Conservation (phyloP, 2,329 filamentous ascomycete genomes). For the Beauveria sp. region DNA sequence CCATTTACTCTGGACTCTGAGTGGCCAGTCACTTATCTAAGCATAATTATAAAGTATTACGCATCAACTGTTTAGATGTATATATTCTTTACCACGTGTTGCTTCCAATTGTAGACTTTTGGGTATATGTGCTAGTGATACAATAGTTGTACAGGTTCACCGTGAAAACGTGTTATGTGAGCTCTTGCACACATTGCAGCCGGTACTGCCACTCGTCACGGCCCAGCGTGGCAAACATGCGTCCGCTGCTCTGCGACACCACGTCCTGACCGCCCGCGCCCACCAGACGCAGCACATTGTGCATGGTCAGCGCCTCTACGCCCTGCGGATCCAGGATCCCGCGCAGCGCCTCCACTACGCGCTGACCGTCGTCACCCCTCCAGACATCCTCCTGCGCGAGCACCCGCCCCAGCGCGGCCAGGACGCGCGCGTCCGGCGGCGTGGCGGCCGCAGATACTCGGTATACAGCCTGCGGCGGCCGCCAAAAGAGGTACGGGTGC, state of each 20-base stretch:
- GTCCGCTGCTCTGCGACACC: conserved; percentile 21
- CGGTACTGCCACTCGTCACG: conserved; percentile 27
- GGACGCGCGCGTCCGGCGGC: conserved; percentile 14
- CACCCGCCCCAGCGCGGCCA: conserved; percentile 19
- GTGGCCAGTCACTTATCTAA: neutral
- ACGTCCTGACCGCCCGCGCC: conserved; percentile 23
- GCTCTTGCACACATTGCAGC: conserved; percentile 7
- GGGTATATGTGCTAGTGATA: conserved; percentile 1
- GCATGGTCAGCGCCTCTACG: conserved; percentile 16
- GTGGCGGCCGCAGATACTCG: conserved; percentile 18
- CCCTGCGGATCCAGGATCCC: conserved; percentile 12
- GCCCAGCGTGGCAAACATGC: conserved; percentile 27
- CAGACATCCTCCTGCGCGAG: conserved; percentile 13
- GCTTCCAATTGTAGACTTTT: neutral
- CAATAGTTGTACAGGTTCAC: neutral
- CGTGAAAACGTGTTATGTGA: neutral
- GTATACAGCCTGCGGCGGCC: conserved; percentile 25
- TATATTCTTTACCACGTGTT: too few species aligned
- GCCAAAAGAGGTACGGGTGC: conserved; percentile 32
- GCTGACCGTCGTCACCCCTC: conserved; percentile 9
- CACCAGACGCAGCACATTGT: conserved; percentile 24
- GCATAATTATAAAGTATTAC: conserved; percentile 2
- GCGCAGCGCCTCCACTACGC: conserved; percentile 14
- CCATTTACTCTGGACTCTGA: neutral
- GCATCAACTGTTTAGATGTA: neutral